Evolutionary conservation across 2,329 filamentous ascomycete species (phyloP).

Genomic region (Colletotrichum sp.): DNA sequence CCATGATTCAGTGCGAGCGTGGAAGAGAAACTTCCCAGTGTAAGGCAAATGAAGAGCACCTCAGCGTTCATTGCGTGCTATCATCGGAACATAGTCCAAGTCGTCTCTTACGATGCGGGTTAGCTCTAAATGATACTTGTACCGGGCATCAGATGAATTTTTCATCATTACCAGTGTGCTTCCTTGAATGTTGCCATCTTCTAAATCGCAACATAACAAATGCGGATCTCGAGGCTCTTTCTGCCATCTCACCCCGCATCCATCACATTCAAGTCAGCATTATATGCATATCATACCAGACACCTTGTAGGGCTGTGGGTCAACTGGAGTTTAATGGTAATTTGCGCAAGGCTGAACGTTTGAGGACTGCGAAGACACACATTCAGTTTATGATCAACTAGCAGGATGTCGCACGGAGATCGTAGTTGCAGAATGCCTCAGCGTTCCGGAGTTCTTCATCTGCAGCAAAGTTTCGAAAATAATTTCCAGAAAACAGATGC

Average conservation of each 20-base stretch:
- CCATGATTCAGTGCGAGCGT: background rate
- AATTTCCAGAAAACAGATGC: background rate
- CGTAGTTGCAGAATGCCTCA: background rate
- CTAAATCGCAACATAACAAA: background rate
- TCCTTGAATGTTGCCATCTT: background rate
- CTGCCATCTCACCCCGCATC: background rate
- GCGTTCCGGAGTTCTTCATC: background rate
- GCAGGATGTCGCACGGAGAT: background rate
- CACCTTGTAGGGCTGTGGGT: background rate
- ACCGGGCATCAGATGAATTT: background rate
- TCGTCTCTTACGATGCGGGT: background rate
- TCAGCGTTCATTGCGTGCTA: background rate
- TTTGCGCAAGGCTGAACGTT: background rate
- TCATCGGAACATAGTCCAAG: background rate
- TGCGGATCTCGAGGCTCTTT: background rate
- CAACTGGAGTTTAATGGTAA: background rate
- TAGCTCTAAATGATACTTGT: rapidly evolving
- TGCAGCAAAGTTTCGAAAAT: background rate
- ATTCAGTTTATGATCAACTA: background rate
- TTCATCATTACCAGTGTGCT: background rate
- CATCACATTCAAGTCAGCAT: background rate
- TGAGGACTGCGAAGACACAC: background rate
- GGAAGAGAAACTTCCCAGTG: background rate
- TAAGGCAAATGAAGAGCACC: background rate
- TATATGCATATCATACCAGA: background rate